These are phyloP conservation scores for Neopestalotiopsis sp. DNA, from an alignment of 2,329 filamentous ascomycete genomes.

Conservation along the genomic window DNA sequence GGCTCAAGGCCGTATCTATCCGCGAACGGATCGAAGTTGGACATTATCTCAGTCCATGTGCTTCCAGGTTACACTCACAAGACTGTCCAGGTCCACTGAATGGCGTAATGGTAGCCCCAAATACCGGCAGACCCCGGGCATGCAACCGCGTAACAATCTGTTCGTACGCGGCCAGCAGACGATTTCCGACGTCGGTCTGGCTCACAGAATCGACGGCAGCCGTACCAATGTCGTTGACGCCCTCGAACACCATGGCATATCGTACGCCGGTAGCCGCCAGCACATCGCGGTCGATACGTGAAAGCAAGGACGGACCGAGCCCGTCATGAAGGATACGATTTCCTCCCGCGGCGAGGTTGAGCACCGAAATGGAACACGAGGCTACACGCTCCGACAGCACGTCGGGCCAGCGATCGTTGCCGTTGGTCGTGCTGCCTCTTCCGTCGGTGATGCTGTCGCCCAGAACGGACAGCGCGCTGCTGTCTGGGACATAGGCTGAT, in stretches of 20 bases:
- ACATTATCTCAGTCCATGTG: not conserved
- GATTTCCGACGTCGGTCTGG: conserved; percentile 50
- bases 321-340: conserved; percentile 65
- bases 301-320: conserved; percentile 61
- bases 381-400: conserved; percentile 50
- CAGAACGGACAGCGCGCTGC: conserved; percentile 56
- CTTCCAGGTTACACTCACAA: not conserved
- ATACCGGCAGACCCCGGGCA: conserved; percentile 55
- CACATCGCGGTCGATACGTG: conserved; percentile 64
- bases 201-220: conserved; percentile 44
- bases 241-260: conserved; percentile 65
- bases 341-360: conserved; percentile 68
- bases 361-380: conserved; percentile 50
- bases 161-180: conserved; percentile 57
- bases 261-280: conserved; percentile 57
- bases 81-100: conserved; percentile 55
- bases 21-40: not conserved
- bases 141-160: conserved; percentile 62
- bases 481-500: conserved; percentile 53
- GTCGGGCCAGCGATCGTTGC: conserved; percentile 52
- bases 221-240: conserved; percentile 68
- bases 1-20: not conserved
- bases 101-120: conserved; percentile 64
- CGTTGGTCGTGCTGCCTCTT: conserved; percentile 61
- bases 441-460: conserved; percentile 74